Evolutionary conservation across 352 stramenopile species (phyloP), one percentile per base, ranked within the genome.

Genomic region (Phytophthora boehmeriae): DNA sequence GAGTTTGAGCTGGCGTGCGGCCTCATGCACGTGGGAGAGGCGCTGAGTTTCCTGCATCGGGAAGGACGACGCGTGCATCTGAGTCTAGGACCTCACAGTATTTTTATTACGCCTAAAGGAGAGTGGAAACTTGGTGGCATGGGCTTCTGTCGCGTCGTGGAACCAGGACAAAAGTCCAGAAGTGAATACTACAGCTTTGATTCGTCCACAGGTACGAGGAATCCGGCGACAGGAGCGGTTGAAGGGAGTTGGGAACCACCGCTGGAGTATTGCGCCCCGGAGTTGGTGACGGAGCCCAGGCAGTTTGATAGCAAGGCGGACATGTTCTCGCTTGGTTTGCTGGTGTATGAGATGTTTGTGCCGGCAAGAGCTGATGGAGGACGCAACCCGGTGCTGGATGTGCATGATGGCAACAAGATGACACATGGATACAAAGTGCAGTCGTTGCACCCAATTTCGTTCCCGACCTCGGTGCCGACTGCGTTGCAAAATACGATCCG

Each of bases 61-160:
- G 90, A 97, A 71, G 80, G 85, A 19, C 83, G 91, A 1, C 86
- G 90, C 38, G 80, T 97, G 50, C 90, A 97, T 54, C 59, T 97
- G 36, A 96, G 80, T 63, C 51, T 97, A 1, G 76, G 83, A 5
- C 90, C 91, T 23, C 77, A 95, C 49, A 96, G 88, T 42, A 89
- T 97, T 57, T 96, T 97, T 67, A 90, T 97, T 25, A 96, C 91
- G 41, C 84, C 89, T 36, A 96, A 93, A 63, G 91, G 91, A 52
- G 84, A 96, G 63, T 97, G 89, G 88, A 97, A 97, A 63, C 77
- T 97, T 16, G 90, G 88, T 20, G 90, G 91, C 10, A 94, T 97
- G 80, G 88, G 89, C 63, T 97, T 97, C 54, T 94, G 86, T 39
- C 77, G 86, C 38, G 78, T 94, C 43, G 81, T 96, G 5, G 87